Base-by-base conservation (phyloP, 768 basidiomycete genomes). In the Antrodiella citrinella region DNA sequence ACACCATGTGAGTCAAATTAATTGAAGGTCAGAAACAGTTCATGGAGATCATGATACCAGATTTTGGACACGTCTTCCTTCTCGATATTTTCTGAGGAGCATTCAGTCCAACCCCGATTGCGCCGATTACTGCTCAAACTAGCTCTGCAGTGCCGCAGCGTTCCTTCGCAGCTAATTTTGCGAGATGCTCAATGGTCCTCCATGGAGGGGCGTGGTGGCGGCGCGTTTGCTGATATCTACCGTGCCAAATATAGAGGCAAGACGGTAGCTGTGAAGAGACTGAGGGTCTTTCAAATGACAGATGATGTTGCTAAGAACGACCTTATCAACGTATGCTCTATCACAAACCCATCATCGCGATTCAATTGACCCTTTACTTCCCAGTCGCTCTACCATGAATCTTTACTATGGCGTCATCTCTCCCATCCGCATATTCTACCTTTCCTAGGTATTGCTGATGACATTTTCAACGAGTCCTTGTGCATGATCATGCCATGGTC, bases 401-500 rank as follows among this genome's bases (percentile, higher is more conserved):
- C 48, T 13, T 18, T 45, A 18, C 19, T 43, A n/a, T 53, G 52
- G 52, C n/a, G 43, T 4, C 25, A 43, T 20, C 43, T 53, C n/a
- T 15, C 22, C 5, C 52, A 53, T 23, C 21, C 35, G 12, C 21
- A 53, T 30, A 25, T 53, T 21, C 22, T 53, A 11, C 39, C 48
- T 10, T 45, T 49, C 19, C 21, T 50, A 11, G 52, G 52, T 4
- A 11, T 53, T 22, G 13, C 15, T 4, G 22, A 23, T 10, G 15
- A 11, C 21, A 26, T 25, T 26, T 49, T 38, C 18, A 4, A 20
- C 11, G 22, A n/a, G 3, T 18, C 3, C 5, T n/a, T 22, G 10
- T 49, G 45, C 10, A 50, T 53, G 10, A 22, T 53, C 20, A 42
- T 41, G 22, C 52, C 48, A 4, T 51, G 46, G 46, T 47, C 47